A percentile compares a stretch with the other conserved stretches of the same genome.
phyloP scores from a whole-genome alignment of 257 asterid genomes.

The Solanum boliviense region DNA sequence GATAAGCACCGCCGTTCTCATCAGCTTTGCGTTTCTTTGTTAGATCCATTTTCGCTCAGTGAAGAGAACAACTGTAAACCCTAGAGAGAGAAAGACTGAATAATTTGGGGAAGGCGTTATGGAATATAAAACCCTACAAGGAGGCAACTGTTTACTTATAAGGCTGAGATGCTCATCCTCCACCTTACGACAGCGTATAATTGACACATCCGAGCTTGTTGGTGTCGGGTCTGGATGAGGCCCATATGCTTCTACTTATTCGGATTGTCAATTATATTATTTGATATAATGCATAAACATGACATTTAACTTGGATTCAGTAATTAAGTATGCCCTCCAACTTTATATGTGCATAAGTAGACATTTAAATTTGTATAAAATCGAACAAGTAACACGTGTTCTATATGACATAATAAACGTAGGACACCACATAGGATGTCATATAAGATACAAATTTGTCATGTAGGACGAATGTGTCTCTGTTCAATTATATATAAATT shows the following conservation, averaged over 20 bases:
- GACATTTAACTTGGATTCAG: too few species aligned
- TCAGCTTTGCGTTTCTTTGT: constrained; percentile 84
- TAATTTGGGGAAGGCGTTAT: neutral
- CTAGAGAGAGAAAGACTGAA: neutral
- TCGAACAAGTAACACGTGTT: too few species aligned
- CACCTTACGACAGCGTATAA: neutral
- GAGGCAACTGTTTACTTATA: neutral
- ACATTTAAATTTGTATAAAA: too few species aligned
- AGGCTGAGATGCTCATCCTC: neutral
- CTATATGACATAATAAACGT: too few species aligned
- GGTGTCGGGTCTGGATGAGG: neutral
- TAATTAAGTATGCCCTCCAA: too few species aligned
- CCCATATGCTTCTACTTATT: neutral
- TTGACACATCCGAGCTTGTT: neutral
- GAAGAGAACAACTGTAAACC: neutral
- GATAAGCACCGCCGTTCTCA: constrained; percentile 59
- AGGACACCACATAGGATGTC: too few species aligned
- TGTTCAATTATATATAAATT: too few species aligned
- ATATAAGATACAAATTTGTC: too few species aligned
- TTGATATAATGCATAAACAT: too few species aligned
- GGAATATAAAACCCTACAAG: neutral
- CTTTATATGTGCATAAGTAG: too few species aligned
- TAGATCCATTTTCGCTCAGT: constrained; percentile 46
- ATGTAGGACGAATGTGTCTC: too few species aligned
- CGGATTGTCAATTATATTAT: too few species aligned